Base-by-base conservation (phyloP, 352 stramenopile genomes). In the Globisporangium polare region DNA sequence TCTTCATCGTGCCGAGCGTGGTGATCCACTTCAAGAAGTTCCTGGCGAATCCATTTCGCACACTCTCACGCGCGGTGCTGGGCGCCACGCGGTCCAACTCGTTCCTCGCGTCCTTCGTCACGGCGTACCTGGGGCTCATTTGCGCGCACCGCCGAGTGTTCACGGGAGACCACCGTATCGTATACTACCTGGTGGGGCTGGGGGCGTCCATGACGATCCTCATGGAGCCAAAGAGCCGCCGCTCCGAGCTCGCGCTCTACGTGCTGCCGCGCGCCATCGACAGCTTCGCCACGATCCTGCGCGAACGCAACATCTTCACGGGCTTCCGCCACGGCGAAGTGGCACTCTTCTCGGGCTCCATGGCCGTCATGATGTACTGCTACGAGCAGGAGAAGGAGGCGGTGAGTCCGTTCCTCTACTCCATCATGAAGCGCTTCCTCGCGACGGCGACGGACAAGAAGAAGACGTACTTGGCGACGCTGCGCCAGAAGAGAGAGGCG, bases 11-110 rank as follows among this genome's bases (percentile, higher is more conserved):
- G 46, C 86, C 86, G 47, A 80, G 75, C 24, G 74, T 94, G 49
- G 86, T 94, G 39, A 86, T 94, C 53, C 78, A 87, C 56, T 92
- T 92, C 56, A 89, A 89, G 58, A 80, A 81, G 58, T 94, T 94
- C 64, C 53, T 93, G 42, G 68, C 71, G n/a, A 37, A 72, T 12
- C 86, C 86, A 1, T 66, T 89, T 20, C 55, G 65, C 15, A 84
- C 77, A 26, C 71, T 93, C 13, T 66, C 66, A n/a, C 73, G 71
- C 43, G 86, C 78, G 5, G 79, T 85, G 24, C 59, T 89, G 26
- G 80, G 80, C 62, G 86, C 83, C 13, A 89, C 81, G 58, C 75
- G 83, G 17, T 94, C 83, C 56, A 94, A 90, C 46, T 73, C 75
- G 45, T 94, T 93, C 62, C 53, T 92, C 1, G 74, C 83, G 58